Conservation (phyloP, 768 basidiomycete species). For the Basidioascus undulatus region DNA sequence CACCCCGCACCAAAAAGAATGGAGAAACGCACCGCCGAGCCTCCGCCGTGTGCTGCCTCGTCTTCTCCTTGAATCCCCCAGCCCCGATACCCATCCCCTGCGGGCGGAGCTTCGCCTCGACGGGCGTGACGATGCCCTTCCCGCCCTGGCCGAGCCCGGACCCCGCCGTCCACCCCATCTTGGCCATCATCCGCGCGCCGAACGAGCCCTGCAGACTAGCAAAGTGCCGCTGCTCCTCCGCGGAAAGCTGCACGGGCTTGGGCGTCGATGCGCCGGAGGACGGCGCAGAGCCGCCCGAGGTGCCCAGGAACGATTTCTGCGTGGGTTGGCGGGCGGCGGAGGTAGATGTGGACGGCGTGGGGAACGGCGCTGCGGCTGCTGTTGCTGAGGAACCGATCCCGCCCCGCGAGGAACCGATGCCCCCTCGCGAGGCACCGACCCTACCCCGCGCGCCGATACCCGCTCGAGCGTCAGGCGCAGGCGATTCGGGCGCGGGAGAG, state of each 20-base stretch:
- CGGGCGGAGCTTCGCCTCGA: conserved; percentile 63
- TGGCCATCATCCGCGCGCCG: conserved; percentile 71
- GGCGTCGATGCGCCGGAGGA: conserved; percentile 7
- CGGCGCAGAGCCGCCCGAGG: conserved; percentile 21
- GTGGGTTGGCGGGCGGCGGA: conserved; percentile 21
- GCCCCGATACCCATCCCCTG: conserved; percentile 65
- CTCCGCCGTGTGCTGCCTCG: conserved; percentile 58
- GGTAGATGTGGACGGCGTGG: conserved; percentile 16
- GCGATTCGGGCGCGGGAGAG: neutral
- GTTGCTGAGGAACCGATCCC: neutral
- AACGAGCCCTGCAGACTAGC: conserved; percentile 46
- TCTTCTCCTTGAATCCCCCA: conserved; percentile 69
- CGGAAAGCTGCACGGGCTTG: conserved; percentile 33
- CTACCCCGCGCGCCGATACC: conserved; percentile 3
- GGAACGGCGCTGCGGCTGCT: neutral
- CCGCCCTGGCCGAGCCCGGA: conserved; percentile 45
- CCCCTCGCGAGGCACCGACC: neutral
- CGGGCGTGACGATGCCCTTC: conserved; percentile 65
- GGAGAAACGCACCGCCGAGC: conserved; percentile 32
- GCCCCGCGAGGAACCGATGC: neutral
- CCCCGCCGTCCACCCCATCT: conserved; percentile 82
- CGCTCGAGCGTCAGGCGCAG: neutral
- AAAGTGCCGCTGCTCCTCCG: conserved; percentile 57
- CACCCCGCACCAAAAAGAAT: too few species aligned
- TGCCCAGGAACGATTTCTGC: conserved; percentile 29